phyloP scores from a whole-genome alignment of 2,329 filamentous ascomycete genomes.

The Diaporthe aspalathi region DNA sequence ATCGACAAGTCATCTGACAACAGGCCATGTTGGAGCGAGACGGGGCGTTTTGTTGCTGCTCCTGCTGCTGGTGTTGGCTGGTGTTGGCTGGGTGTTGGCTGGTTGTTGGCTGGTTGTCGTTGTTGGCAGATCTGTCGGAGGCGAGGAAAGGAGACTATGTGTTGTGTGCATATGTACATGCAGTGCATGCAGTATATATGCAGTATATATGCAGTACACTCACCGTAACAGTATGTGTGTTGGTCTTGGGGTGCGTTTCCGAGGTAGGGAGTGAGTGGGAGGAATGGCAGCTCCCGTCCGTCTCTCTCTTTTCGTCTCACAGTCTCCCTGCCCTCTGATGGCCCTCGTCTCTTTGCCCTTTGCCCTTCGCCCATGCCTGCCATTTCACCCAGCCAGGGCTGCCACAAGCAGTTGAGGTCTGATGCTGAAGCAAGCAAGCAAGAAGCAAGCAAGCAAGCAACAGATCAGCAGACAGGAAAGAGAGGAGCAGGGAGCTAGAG shows the following conservation, averaged over 20 bases:
- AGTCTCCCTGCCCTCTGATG: not conserved
- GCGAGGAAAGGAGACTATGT: not conserved
- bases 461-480: too few species aligned
- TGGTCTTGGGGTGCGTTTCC: not conserved
- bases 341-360: not conserved
- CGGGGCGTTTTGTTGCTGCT: not conserved
- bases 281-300: not conserved
- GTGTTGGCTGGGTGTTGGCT: not conserved
- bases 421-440: slow-evolving; percentile 16
- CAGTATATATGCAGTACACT: too few species aligned
- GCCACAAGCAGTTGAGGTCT: slow-evolving; percentile 9
- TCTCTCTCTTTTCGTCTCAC: not conserved
- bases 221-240: too few species aligned
- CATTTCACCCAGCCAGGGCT: not conserved
- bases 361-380: slow-evolving; percentile 1
- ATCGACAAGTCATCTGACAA: slow-evolving; percentile 14
- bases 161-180: not conserved
- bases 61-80: not conserved
- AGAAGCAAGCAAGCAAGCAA: too few species aligned
- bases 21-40: not conserved
- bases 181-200: not conserved
- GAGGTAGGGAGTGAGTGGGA: too few species aligned
- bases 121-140: slow-evolving; percentile 3
- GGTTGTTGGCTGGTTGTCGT: not conserved
- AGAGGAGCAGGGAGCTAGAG: not conserved